Percentiles rank a stretch among this genome's conserved stretches.
These are phyloP conservation scores for Leccinum aurantiacum DNA, from an alignment of 768 basidiomycete species.

Conservation along the genomic window DNA sequence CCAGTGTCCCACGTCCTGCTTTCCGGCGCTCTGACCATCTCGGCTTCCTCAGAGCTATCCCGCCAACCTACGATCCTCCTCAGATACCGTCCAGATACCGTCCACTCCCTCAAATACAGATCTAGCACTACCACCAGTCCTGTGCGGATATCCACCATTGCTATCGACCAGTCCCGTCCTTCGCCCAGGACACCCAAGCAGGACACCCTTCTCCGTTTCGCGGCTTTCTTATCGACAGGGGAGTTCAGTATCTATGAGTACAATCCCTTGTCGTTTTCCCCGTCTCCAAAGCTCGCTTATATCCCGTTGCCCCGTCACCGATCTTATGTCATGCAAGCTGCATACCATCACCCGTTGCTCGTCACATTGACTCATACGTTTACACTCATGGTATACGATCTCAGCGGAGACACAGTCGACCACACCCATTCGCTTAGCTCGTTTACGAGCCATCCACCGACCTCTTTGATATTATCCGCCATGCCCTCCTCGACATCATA, in stretches of 20 bases:
- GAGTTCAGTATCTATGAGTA: constrained; percentile 63
- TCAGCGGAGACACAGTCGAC: constrained; percentile 50
- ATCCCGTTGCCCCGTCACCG: constrained; percentile 43
- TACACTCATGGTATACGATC: constrained; percentile 69
- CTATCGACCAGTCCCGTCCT: constrained; percentile 72
- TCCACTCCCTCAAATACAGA: constrained; percentile 46
- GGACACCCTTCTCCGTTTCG: constrained; percentile 43
- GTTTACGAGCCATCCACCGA: constrained; percentile 77
- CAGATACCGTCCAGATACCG: constrained; percentile 19
- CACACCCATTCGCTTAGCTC: constrained; percentile 70
- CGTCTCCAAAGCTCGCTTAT: constrained; percentile 46
- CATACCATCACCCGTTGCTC: constrained; percentile 77
- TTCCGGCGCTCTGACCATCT: constrained; percentile 59
- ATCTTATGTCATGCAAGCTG: constrained; percentile 59
- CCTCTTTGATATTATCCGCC: constrained; percentile 74
- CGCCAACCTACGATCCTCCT: constrained; percentile 22
- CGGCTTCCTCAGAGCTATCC: constrained; percentile 45
- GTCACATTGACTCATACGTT: constrained; percentile 69
- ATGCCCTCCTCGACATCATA: constrained; percentile 54
- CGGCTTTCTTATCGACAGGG: constrained; percentile 65
- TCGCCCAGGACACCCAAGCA: constrained; percentile 31
- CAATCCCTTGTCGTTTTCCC: constrained; percentile 44
- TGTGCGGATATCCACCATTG: constrained; percentile 59
- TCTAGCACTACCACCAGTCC: constrained; percentile 34
- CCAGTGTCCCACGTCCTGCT: constrained; percentile 47